These are phyloP conservation scores for Hypoxylon rickii DNA, from an alignment of 495 filamentous ascomycete genomes.

Conservation along the genomic window DNA sequence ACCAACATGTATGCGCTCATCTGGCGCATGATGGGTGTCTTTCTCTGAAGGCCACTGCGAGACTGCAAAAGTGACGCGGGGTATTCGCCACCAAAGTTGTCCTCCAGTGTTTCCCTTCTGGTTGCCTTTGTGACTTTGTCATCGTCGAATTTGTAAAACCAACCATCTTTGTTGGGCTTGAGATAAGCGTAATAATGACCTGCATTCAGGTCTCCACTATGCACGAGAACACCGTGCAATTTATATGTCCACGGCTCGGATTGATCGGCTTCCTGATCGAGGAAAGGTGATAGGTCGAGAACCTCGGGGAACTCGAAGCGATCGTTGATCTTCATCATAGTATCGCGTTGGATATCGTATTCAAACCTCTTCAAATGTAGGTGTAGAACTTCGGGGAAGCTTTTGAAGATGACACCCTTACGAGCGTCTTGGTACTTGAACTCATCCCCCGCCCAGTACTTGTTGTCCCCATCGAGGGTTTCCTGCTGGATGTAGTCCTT, in stretches of 20 bases:
- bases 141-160: conserved; percentile 97
- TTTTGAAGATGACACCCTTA: conserved; percentile 96
- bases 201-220: conserved; percentile 94
- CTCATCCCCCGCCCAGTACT: conserved; percentile 88
- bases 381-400: conserved; percentile 93
- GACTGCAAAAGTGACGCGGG: conserved; percentile 54
- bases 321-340: conserved; percentile 99
- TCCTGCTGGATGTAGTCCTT: conserved; percentile 95
- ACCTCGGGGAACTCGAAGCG: conserved; percentile 95
- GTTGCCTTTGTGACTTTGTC: conserved; percentile 94
- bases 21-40: conserved; percentile 56
- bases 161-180: conserved; percentile 86
- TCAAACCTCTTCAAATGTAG: conserved; percentile 97
- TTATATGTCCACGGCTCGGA: conserved; percentile 90
- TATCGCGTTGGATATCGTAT: conserved; percentile 92
- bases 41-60: conserved; percentile 45
- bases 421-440: conserved; percentile 93
- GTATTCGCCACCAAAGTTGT: conserved; percentile 95
- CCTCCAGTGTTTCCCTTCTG: conserved; percentile 87
- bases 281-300: conserved; percentile 87
- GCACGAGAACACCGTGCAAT: conserved; percentile 92
- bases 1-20: conserved; percentile 96
- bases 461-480: conserved; percentile 96
- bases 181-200: conserved; percentile 99
- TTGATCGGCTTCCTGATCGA: conserved; percentile 82